These are phyloP conservation scores for Abrus precatorius DNA, from an alignment of 306 rosid genomes.

Conservation along the genomic window DNA sequence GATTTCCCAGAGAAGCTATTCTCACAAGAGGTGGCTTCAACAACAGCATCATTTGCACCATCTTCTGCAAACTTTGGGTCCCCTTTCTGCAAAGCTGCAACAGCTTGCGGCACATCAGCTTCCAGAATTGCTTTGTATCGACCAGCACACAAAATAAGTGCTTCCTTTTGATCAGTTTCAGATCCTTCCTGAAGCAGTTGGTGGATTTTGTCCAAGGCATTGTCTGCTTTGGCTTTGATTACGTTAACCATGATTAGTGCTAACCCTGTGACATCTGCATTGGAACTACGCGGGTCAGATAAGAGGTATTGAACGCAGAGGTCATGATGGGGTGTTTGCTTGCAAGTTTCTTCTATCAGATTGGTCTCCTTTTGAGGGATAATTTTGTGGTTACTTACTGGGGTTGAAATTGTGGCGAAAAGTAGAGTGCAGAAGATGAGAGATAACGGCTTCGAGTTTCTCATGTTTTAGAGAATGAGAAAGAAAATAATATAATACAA, in stretches of 20 bases:
- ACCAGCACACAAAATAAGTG: conserved; percentile 45
- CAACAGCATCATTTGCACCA: conserved; percentile 48
- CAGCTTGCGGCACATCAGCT: conserved; percentile 56
- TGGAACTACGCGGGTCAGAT: conserved; percentile 49
- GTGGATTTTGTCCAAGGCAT: conserved; percentile 8
- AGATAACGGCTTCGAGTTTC: neutral
- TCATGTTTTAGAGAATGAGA: conserved; percentile 21
- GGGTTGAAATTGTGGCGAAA: neutral
- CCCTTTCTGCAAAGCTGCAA: conserved; percentile 51
- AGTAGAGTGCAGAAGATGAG: conserved; percentile 28
- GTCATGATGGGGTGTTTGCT: conserved; percentile 53
- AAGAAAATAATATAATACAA: neutral
- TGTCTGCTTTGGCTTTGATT: conserved; percentile 41
- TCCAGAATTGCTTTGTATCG: conserved; percentile 39
- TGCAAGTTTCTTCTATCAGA: conserved; percentile 56
- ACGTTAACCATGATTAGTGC: conserved; percentile 51
- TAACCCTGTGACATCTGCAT: conserved; percentile 49
- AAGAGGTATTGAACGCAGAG: conserved; percentile 50
- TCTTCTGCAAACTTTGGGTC: conserved; percentile 56
- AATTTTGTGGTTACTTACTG: conserved; percentile 24
- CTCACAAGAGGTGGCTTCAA: conserved; percentile 54
- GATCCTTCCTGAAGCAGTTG: conserved; percentile 14
- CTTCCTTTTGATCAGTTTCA: neutral
- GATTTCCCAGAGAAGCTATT: conserved; percentile 49
- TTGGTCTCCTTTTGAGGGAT: conserved; percentile 7